Percentiles rank a stretch among this genome's conserved stretches.
Conservation (phyloP, 352 stramenopile species). For the Phytophthora litchii region DNA sequence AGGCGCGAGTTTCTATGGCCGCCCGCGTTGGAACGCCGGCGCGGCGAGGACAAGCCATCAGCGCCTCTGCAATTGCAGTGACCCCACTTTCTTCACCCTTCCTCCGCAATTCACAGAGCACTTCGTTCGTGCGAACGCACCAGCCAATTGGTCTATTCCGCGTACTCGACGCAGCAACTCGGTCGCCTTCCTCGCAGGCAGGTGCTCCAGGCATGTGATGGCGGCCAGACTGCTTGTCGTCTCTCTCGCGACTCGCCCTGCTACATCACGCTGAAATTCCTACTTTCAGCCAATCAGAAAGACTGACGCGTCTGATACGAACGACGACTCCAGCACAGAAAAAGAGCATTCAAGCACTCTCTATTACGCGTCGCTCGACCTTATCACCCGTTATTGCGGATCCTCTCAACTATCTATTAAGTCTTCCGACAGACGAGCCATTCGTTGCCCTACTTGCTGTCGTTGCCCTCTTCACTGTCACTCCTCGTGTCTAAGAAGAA, state of each 20-base stretch:
- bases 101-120: background rate
- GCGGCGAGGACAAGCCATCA: constrained; percentile 19
- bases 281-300: too few relatives aligned
- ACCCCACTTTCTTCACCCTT: background rate
- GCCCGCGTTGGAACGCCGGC: constrained; percentile 20
- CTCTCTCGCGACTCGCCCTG: constrained; percentile 26
- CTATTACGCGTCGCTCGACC: background rate
- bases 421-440: background rate
- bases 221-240: constrained; percentile 1
- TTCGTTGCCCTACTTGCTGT: background rate
- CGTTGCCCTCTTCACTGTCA: background rate
- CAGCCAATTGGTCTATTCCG: constrained; percentile 18
- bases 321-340: constrained; percentile 20
- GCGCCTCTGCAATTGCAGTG: background rate
- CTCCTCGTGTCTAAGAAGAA: background rate
- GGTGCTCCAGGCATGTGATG: too few relatives aligned
- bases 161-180: constrained; percentile 2
- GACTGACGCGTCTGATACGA: constrained; percentile 35
- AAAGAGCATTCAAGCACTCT: background rate
- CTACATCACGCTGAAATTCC: background rate
- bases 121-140: background rate
- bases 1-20: constrained; percentile 18
- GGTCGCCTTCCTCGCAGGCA: background rate
- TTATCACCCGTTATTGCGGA: background rate
- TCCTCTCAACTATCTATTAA: background rate